Evolutionary conservation across 495 filamentous ascomycete species (phyloP).

Genomic region (Podospora pseudocomata): DNA sequence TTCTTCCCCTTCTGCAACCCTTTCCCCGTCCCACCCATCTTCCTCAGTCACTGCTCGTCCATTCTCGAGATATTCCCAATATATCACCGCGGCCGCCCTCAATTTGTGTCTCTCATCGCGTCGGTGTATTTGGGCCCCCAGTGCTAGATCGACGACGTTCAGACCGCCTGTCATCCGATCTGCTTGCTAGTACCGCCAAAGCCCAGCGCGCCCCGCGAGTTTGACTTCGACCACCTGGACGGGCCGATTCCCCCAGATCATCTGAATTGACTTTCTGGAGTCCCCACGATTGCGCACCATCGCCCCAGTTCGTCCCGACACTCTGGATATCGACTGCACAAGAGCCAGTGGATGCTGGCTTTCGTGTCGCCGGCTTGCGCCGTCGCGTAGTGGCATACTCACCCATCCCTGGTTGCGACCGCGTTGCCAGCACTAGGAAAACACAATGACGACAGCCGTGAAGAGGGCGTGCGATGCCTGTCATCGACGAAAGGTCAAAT

Average conservation of each 20-base stretch:
- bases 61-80: neutral
- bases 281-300: slow-evolving; percentile 31
- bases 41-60: neutral
- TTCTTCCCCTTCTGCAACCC: slow-evolving; percentile 11
- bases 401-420: slow-evolving; percentile 15
- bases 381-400: slow-evolving; percentile 23
- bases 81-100: neutral
- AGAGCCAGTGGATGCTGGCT: slow-evolving; percentile 28
- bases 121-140: neutral
- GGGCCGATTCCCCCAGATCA: slow-evolving; percentile 35
- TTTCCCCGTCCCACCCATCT: slow-evolving; percentile 3
- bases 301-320: slow-evolving; percentile 21
- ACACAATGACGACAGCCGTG: slow-evolving; percentile 52
- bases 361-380: slow-evolving; percentile 14
- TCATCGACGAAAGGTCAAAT: slow-evolving; percentile 80
- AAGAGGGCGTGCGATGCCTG: slow-evolving; percentile 78
- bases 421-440: slow-evolving; percentile 38
- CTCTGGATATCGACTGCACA: slow-evolving; percentile 20
- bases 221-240: slow-evolving; percentile 18
- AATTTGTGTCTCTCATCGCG: neutral
- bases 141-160: neutral
- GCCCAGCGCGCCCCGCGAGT: slow-evolving; percentile 13
- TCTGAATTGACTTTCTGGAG: slow-evolving; percentile 31
- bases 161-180: neutral
- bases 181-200: neutral